Percentiles rank a stretch among this genome's conserved stretches.
phyloP scores from a whole-genome alignment of 106 monocot genomes.

The Dendrobium chrysotoxum region DNA sequence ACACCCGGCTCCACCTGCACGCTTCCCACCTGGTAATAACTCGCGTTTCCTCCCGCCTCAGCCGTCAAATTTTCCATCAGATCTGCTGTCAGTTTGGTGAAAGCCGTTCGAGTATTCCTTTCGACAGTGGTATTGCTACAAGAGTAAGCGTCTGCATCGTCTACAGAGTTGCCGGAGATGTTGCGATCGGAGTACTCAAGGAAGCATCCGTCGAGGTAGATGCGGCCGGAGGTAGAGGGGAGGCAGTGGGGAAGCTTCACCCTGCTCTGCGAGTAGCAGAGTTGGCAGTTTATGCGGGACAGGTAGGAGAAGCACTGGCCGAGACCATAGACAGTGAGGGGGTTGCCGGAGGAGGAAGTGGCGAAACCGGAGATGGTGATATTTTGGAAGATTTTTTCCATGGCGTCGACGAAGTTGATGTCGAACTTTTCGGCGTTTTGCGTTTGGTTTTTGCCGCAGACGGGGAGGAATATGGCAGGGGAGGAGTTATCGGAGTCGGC shows the following conservation, averaged over 20 bases:
- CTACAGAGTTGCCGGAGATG: constrained; percentile 17
- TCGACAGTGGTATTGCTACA: constrained; percentile 17
- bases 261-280: constrained; percentile 31
- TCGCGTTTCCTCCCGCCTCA: neutral
- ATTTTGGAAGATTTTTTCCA: constrained; percentile 26
- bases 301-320: constrained; percentile 37
- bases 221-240: constrained; percentile 18
- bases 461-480: constrained; percentile 14
- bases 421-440: constrained; percentile 17
- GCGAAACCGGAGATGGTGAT: constrained; percentile 14
- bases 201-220: constrained; percentile 36
- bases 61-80: constrained; percentile 37
- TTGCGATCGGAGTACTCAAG: constrained; percentile 21
- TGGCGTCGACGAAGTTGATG: constrained; percentile 27
- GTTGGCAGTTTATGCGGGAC: constrained; percentile 24
- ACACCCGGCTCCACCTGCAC: constrained; percentile 6
- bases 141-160: constrained; percentile 10
- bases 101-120: neutral
- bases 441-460: constrained; percentile 18
- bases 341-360: neutral
- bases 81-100: neutral
- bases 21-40: constrained; percentile 22
- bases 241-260: constrained; percentile 30
- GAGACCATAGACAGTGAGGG: constrained; percentile 19
- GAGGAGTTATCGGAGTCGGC: neutral